phyloP scores from a whole-genome alignment of 257 asterid genomes.

The Ligustrum vulgare region DNA sequence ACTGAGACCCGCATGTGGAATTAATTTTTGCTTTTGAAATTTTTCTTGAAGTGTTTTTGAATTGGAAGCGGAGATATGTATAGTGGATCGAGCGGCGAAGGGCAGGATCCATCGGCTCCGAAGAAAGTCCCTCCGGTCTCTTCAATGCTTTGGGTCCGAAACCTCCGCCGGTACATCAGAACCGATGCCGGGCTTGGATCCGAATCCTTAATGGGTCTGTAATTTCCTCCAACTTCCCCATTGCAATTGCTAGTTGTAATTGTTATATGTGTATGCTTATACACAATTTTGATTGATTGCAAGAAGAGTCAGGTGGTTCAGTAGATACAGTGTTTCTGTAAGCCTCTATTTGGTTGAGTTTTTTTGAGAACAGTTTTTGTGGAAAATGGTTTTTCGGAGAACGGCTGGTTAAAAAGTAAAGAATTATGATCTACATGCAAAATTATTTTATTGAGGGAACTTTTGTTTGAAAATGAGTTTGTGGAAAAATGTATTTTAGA shows the following conservation, averaged over 20 bases:
- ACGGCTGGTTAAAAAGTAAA: too few relatives aligned
- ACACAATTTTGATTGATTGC: background rate
- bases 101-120: conserved; percentile 47
- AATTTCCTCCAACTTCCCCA: conserved; percentile 3
- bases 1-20: background rate
- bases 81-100: conserved; percentile 77
- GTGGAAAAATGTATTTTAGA: too few relatives aligned
- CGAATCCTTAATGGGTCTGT: conserved; percentile 96
- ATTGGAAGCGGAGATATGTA: conserved; percentile 48
- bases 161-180: conserved; percentile 95
- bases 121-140: conserved; percentile 88
- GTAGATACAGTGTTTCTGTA: background rate
- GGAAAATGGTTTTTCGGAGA: too few relatives aligned
- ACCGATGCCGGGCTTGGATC: conserved; percentile 99
- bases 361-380: too few relatives aligned
- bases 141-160: conserved; percentile 98
- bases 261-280: background rate
- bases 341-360: too few relatives aligned
- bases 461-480: too few relatives aligned
- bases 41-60: background rate
- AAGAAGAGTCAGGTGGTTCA: background rate
- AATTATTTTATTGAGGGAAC: too few relatives aligned
- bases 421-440: too few relatives aligned
- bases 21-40: background rate
- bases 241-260: background rate